Base-by-base conservation (phyloP, 2,329 filamentous ascomycete species). In the Trichophyton benhamiae region DNA sequence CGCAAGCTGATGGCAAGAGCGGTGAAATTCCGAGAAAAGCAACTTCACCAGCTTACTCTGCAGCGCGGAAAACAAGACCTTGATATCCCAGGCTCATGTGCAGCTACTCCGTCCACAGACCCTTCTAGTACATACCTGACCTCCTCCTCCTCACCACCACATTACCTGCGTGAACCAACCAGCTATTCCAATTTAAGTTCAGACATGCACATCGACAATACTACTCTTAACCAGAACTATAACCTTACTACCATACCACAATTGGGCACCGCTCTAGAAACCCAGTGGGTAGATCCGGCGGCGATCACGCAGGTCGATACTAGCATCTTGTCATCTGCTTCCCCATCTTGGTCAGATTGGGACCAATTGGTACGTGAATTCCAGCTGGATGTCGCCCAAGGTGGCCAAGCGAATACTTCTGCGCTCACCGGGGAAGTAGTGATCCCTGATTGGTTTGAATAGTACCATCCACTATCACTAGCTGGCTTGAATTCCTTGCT, bases 1-100 rank as follows among this genome's bases (percentile, higher is more conserved):
- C 75, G 79, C 27, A 84, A 82, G 64, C 73, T 87, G 1, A 81
- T 87, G 72, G 77, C 77, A 13, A 83, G 82, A 67, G 85, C 85
- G 11, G 74, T 75, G 52, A 76, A 77, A 11, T 80, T 79, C 49
- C 76, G 83, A 57, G 75, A 78, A 48, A 78, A 78, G 61, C 82
- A 83, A 60, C 68, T 70, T 53, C 68, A 69, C 27, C 69, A 55
- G 5, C 27, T 55, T 27, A n/a, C 49, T 27, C n/a, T 55, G 13
- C 49, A 55, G 72, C 27, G 27, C 55, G 64, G 70, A 33, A 62
- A 67, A 30, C 27, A 61, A 44, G 65, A 67, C 4, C 66, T 65
- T 38, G 68, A 66, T 46, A 11, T 36, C 25, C 49, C 13, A 36
- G 49, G 11, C 49, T 55, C 49, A 17, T 55, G 49, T 27, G 49